Evolutionary conservation across 331 rosid genomes (phyloP).

Genomic region (Rosa hybrid): DNA sequence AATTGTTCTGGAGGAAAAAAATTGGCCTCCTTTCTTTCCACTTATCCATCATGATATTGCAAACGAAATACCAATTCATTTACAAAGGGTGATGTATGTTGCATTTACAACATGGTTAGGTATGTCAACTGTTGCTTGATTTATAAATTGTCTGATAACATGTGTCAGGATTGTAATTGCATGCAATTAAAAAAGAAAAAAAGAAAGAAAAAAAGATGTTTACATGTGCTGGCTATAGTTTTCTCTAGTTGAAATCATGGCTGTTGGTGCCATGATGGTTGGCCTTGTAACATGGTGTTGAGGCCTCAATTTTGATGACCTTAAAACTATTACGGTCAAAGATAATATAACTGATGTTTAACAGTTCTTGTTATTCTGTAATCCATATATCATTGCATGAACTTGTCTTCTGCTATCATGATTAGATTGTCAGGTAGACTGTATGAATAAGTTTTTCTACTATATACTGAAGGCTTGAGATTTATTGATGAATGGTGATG

Average conservation of each 20-base stretch:
- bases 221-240: background rate
- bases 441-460: background rate
- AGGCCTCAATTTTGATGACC: background rate
- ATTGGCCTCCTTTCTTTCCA: constrained; percentile 98
- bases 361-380: background rate
- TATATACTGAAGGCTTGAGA: background rate
- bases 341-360: background rate
- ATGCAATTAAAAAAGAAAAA: background rate
- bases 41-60: constrained; percentile 92
- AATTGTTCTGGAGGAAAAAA: constrained; percentile 82
- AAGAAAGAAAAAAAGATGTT: background rate
- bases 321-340: background rate
- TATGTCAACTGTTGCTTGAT: constrained; percentile 32
- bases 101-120: constrained; percentile 91
- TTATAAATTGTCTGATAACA: constrained; percentile 7
- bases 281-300: background rate
- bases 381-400: background rate
- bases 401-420: background rate
- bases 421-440: background rate
- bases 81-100: constrained; percentile 83
- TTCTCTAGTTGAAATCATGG: background rate
- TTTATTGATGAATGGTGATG: constrained; percentile 35
- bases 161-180: background rate
- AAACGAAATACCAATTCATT: constrained; percentile 85
- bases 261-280: background rate